Conservation (phyloP, 2,329 filamentous ascomycete genomes). For the Aspergillus neotritici region DNA sequence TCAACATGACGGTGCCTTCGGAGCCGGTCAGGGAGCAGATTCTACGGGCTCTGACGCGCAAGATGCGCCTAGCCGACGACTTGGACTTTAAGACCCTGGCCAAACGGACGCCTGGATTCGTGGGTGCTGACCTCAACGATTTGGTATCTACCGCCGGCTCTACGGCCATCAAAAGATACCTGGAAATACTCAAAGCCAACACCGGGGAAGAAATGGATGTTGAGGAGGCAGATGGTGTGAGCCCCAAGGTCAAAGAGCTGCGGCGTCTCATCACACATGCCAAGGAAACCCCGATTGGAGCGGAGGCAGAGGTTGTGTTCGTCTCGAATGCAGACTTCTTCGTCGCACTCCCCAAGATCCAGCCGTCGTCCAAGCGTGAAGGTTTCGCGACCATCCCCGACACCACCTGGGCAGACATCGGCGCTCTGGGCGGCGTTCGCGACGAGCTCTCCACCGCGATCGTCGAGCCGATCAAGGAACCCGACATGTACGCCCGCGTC, state of each 20-base stretch:
- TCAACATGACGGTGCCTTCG: constrained; percentile 83
- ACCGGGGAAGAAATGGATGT: constrained; percentile 49
- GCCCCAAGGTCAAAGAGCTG: constrained; percentile 41
- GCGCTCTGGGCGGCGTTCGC: constrained; percentile 72
- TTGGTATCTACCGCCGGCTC: constrained; percentile 61
- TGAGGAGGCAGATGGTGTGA: constrained; percentile 37
- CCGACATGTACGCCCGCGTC: constrained; percentile 67
- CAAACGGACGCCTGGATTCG: constrained; percentile 83
- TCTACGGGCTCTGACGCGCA: constrained; percentile 63
- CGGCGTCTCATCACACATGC: constrained; percentile 52
- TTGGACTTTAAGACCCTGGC: constrained; percentile 71
- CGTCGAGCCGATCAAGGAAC: constrained; percentile 79
- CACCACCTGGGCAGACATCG: constrained; percentile 89
- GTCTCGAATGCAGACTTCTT: constrained; percentile 67
- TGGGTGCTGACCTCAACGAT: constrained; percentile 80
- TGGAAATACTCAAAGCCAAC: constrained; percentile 47
- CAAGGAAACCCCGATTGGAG: constrained; percentile 47
- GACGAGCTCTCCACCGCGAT: constrained; percentile 79
- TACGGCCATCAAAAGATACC: constrained; percentile 58
- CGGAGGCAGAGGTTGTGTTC: constrained; percentile 50
- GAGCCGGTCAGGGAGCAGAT: constrained; percentile 73
- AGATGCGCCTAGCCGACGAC: constrained; percentile 59
- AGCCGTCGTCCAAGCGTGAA: constrained; percentile 80
- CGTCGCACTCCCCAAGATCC: constrained; percentile 65
- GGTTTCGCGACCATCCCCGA: constrained; percentile 92